phyloP scores from a whole-genome alignment of 805 yeast genomes.

The Candida hungchunana region DNA sequence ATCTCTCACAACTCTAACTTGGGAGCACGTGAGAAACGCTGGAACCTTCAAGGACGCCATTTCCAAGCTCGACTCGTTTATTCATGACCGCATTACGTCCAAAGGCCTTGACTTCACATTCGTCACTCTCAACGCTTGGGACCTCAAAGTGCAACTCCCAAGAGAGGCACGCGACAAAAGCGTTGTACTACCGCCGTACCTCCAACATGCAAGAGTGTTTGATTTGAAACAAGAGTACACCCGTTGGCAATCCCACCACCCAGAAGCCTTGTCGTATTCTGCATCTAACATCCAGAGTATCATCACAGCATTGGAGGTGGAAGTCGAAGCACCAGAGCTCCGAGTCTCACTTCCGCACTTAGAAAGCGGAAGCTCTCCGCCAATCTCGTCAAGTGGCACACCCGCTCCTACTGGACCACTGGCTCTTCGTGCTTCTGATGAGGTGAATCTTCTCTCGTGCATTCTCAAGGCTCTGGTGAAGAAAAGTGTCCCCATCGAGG shows the following conservation, averaged over 20 bases:
- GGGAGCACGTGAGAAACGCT: conserved; percentile 58
- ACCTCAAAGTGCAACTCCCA: conserved; percentile 70
- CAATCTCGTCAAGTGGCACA: not conserved
- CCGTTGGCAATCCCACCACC: conserved; percentile 65
- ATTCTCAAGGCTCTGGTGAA: conserved; percentile 44
- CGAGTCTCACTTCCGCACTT: not conserved
- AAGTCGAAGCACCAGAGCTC: conserved; percentile 4
- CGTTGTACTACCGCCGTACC: conserved; percentile 64
- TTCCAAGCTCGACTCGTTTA: conserved; percentile 43
- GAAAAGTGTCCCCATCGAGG: conserved; percentile 43
- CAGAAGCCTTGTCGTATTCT: conserved; percentile 37
- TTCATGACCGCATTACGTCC: conserved; percentile 40
- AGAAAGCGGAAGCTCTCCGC: conserved; percentile 1
- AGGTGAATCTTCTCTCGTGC: conserved; percentile 41
- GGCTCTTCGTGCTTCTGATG: conserved; percentile 41
- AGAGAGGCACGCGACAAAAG: conserved; percentile 78
- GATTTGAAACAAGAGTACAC: conserved; percentile 71
- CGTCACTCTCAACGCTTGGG: conserved; percentile 65
- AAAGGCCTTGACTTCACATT: conserved; percentile 53
- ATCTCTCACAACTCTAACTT: conserved; percentile 46
- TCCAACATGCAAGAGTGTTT: conserved; percentile 72
- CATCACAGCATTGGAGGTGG: conserved; percentile 29
- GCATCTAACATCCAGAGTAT: conserved; percentile 28
- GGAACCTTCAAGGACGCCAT: conserved; percentile 64
- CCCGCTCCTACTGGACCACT: conserved; percentile 1